Percentiles rank a stretch among this genome's conserved stretches.
These are phyloP conservation scores for Durusdinium trenchii DNA, from an alignment of 73 alveolate species.

Conservation along the genomic window DNA sequence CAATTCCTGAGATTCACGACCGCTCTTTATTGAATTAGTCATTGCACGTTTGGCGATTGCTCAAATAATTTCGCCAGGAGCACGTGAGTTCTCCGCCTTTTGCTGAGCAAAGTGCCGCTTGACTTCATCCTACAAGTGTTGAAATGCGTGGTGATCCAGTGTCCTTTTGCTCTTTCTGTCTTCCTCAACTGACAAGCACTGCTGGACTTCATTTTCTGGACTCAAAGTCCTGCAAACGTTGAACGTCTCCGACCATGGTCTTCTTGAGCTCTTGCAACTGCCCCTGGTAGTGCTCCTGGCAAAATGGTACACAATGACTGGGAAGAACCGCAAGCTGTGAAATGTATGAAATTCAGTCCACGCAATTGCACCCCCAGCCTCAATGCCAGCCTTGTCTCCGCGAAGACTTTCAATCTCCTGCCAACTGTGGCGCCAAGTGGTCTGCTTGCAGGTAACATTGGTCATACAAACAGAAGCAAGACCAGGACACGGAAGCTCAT, in stretches of 20 bases:
- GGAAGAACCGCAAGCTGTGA: no score
- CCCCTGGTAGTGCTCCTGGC: slow-evolving; percentile 95
- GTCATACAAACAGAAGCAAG: neutral
- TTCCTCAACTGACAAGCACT: no score
- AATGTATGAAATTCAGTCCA: neutral
- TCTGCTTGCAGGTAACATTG: no score
- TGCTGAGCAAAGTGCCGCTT: slow-evolving; percentile 98
- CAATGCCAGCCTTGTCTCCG: slow-evolving; percentile 94
- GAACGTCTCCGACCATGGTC: slow-evolving; percentile 96
- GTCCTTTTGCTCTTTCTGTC: no score
- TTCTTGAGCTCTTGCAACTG: slow-evolving; percentile 94
- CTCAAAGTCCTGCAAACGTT: slow-evolving; percentile 94
- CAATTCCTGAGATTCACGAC: no score
- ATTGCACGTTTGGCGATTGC: neutral
- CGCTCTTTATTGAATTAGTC: neutral
- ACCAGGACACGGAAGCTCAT: neutral
- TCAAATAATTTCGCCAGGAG: neutral
- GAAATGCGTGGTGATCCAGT: no score
- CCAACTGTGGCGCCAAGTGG: neutral
- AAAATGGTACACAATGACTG: neutral
- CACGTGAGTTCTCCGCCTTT: slow-evolving; percentile 98
- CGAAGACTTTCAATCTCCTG: slow-evolving; percentile 94
- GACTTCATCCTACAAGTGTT: slow-evolving; percentile 97
- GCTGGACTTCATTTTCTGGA: no score
- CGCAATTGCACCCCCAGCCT: neutral